Evolutionary conservation across 179 eudicot species (phyloP).

Genomic region (Beta corolliflora): DNA sequence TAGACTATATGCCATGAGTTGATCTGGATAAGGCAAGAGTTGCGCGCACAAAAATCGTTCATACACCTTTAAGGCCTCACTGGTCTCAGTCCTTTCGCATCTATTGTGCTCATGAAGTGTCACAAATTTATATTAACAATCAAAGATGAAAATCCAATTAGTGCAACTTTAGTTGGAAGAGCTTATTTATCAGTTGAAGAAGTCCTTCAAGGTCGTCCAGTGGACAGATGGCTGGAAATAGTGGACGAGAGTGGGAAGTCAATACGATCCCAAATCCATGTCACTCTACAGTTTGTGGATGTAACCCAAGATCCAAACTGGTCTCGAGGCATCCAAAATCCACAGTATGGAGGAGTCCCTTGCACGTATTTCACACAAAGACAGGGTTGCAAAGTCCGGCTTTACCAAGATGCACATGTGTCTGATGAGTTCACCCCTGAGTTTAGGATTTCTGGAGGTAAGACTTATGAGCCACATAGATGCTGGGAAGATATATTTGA

Average conservation of each 20-base stretch:
- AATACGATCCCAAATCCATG: constrained; percentile 53
- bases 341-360: constrained; percentile 52
- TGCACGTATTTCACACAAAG: constrained; percentile 57
- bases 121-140: constrained; percentile 52
- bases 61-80: constrained; percentile 39
- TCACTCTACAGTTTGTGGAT: constrained; percentile 41
- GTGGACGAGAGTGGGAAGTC: constrained; percentile 42
- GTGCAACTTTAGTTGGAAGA: constrained; percentile 66
- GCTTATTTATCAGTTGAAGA: constrained; percentile 55
- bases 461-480: constrained; percentile 34
- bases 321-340: constrained; percentile 57
- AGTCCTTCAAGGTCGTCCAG: constrained; percentile 33
- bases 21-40: constrained; percentile 70
- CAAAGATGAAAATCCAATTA: constrained; percentile 51
- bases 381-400: constrained; percentile 47
- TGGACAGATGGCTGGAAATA: constrained; percentile 44
- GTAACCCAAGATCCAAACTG: constrained; percentile 49
- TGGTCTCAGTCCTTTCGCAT: constrained; percentile 53
- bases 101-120: constrained; percentile 55
- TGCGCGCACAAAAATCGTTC: constrained; percentile 44
- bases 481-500: constrained; percentile 70
- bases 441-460: constrained; percentile 26
- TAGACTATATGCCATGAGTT: constrained; percentile 60
- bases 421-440: constrained; percentile 31
- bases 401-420: constrained; percentile 73